Evolutionary conservation across 2,329 filamentous ascomycete genomes (phyloP).

Genomic region (Penicillium sclerotigenum): DNA sequence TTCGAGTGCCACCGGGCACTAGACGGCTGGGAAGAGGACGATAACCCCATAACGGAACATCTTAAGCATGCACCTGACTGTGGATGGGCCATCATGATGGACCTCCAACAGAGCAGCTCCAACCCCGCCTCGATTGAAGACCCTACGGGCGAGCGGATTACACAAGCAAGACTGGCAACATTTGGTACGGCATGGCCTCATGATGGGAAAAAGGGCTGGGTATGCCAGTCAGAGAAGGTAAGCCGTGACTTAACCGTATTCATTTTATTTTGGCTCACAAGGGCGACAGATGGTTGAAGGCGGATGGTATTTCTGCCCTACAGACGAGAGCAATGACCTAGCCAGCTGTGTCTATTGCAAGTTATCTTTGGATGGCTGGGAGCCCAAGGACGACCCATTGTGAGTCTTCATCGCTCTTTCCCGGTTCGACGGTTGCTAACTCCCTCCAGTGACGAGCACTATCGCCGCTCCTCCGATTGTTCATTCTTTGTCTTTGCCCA

Average conservation of each 20-base stretch:
- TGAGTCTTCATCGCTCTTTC: conserved; percentile 47
- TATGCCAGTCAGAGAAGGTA: conserved; percentile 85
- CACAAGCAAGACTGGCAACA: conserved; percentile 74
- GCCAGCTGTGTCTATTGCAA: conserved; percentile 89
- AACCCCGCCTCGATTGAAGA: conserved; percentile 60
- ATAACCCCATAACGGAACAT: conserved; percentile 81
- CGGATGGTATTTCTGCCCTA: conserved; percentile 92
- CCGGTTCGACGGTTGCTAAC: conserved; percentile 13
- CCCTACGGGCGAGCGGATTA: conserved; percentile 67
- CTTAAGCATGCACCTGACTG: conserved; percentile 77
- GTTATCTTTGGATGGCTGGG: conserved; percentile 89
- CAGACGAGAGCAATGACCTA: conserved; percentile 77
- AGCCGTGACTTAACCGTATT: conserved; percentile 16
- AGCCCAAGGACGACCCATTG: conserved; percentile 84
- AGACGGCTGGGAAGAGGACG: conserved; percentile 86
- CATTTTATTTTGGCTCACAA: conserved; percentile 16
- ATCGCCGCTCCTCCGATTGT: conserved; percentile 72
- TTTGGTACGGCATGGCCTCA: conserved; percentile 88
- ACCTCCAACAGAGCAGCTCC: conserved; percentile 49
- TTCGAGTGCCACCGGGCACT: conserved; percentile 81
- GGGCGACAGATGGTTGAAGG: conserved; percentile 71
- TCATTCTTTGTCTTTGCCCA: conserved; percentile 72
- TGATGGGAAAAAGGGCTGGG: conserved; percentile 81
- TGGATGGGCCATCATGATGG: conserved; percentile 78
- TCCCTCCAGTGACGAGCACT: conserved; percentile 71